Evolutionary conservation across 345 rosid species (phyloP).

Genomic region (Streptanthus diversifolius): DNA sequence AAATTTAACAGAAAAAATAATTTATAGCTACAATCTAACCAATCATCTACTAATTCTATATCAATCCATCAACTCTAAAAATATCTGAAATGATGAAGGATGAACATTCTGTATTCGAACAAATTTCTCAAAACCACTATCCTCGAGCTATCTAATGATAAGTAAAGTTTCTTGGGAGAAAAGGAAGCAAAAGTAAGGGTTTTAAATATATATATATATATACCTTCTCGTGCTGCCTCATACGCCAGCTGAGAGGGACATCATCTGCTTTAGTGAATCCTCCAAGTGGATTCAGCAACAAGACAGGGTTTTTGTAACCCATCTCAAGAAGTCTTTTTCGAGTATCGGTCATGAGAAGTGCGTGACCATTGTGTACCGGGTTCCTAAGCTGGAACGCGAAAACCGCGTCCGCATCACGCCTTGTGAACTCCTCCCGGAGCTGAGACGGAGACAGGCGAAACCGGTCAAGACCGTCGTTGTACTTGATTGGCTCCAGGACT

Average conservation of each 20-base stretch:
- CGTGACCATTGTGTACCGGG: constrained; percentile 96
- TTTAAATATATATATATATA: neutral
- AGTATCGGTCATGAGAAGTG: constrained; percentile 91
- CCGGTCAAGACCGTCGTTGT: constrained; percentile 79
- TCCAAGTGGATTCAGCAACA: constrained; percentile 93
- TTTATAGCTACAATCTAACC: too few relatives aligned
- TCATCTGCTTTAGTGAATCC: constrained; percentile 96
- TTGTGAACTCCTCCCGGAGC: constrained; percentile 70
- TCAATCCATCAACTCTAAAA: neutral
- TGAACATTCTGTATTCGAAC: neutral
- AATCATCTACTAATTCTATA: neutral
- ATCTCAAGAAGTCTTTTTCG: constrained; percentile 80
- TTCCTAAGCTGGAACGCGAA: constrained; percentile 96
- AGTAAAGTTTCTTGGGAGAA: constrained; percentile 6
- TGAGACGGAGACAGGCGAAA: constrained; percentile 82
- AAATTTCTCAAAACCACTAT: neutral
- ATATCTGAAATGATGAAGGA: neutral
- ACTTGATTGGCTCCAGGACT: constrained; percentile 84
- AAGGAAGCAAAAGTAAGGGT: neutral
- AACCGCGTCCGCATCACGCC: constrained; percentile 90
- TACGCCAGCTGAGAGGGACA: constrained; percentile 96
- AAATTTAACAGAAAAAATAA: too few relatives aligned
- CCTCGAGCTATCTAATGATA: neutral
- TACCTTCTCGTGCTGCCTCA: constrained; percentile 96
- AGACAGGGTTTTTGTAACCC: constrained; percentile 89